Evolutionary conservation across 108 stramenopile genomes (phyloP), one percentile per base, ranked within the genome.

Genomic region (Fragilaria crotonensis): DNA sequence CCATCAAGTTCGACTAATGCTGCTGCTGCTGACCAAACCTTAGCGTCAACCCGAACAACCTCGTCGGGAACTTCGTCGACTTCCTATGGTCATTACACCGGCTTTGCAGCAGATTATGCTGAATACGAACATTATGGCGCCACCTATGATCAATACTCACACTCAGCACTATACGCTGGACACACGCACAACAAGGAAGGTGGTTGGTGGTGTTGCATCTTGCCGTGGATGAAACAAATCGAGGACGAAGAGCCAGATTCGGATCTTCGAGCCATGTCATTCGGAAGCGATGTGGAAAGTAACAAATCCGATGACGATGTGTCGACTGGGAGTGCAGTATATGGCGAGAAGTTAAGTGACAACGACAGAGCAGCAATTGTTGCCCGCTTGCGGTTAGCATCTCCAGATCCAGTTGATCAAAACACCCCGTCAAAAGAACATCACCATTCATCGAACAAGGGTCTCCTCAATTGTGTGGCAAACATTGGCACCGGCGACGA

Each of bases 321-420:
- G 22, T 67, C 69, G 27, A 72, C 61, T 9, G 63, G 60, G 14
- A 76, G 75, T 65, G 74, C 68, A 31, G 48, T 45, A 4, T 45
- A 69, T 11, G 79, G 77, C n/a, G 79, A 67, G 48, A 61, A 59
- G 36, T 54, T 70, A 1, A 71, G 76, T 0, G 63, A 72, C 11
- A 68, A 64, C 30, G 70, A 71, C 18, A 68, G 75, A 31, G 64
- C 66, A 31, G 73, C 73, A n/a, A 70, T 77, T 2, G 20, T 79
- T 21, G 82, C 78, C 1, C 31, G 73, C 19, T 60, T 80, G 19
- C 60, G 76, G 33, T 53, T 78, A 49, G 46, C 73, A 5, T 49
- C 72, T 66, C 44, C 70, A 3, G 62, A 66, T 44, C 36, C 51
- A 14, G 45, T 23, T 26, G 31, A 32, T 26, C n/a, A 32, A 25